Percentiles rank a stretch among this genome's conserved stretches.
Evolutionary conservation across 2,329 filamentous ascomycete genomes (phyloP).

Genomic region (Simplicillium sp.): DNA sequence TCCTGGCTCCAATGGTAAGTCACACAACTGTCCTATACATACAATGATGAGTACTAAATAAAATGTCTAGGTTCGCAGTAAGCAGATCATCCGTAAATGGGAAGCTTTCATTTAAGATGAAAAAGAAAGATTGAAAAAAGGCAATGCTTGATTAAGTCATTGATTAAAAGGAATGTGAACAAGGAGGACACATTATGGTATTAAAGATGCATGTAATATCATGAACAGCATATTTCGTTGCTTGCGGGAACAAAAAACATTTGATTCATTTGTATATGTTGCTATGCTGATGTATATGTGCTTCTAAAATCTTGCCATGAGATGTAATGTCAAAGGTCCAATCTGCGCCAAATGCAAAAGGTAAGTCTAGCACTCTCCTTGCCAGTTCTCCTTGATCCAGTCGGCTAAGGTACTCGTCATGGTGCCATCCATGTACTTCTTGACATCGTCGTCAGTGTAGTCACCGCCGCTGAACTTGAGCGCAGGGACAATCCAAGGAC

Average conservation of each 20-base stretch:
- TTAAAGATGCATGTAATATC: background rate
- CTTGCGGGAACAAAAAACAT: background rate
- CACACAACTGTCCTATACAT: background rate
- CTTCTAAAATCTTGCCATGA: background rate
- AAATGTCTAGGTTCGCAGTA: conserved; percentile 43
- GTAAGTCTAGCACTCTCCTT: conserved; percentile 29
- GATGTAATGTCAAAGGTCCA: too few relatives aligned
- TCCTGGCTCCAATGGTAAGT: conserved; percentile 79
- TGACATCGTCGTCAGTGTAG: conserved; percentile 37
- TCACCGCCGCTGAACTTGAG: conserved; percentile 51
- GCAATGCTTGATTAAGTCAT: background rate
- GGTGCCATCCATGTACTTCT: conserved; percentile 41
- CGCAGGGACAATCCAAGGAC: conserved; percentile 70
- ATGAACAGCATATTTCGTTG: background rate
- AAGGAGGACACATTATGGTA: background rate
- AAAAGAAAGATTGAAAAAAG: conserved; percentile 2
- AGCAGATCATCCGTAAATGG: conserved; percentile 61
- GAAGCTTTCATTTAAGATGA: conserved; percentile 23
- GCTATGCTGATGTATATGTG: background rate
- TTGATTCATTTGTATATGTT: background rate
- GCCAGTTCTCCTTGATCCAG: conserved; percentile 54
- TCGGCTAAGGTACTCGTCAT: conserved; percentile 45
- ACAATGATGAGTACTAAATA: conserved; percentile 16
- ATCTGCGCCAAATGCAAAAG: background rate
- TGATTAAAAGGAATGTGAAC: background rate